Evolutionary conservation across 805 yeast genomes (phyloP), one percentile per base, ranked within the genome.

Genomic region (Blastobotrys americana): DNA sequence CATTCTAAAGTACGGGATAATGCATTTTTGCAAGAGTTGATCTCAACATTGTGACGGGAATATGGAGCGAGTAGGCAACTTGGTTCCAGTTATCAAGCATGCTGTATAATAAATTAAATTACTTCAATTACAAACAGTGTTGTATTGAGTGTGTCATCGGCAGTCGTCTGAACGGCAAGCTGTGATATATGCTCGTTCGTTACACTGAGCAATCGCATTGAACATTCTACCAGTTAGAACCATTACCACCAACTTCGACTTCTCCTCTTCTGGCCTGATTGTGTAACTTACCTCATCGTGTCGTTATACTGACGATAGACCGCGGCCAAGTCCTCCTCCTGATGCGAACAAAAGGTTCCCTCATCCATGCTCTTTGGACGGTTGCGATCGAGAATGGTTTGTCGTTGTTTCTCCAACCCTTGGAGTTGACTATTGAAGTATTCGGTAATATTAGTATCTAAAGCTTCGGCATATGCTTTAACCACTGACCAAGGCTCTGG

Each of bases 1-100:
- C 35, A 45, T 18, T 40, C 16, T n/a, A 40, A 39, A 34, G 9
- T 50, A 10, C 33, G 33, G 23, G 10, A 36, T 5, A 44, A 45
- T 37, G 33, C 41, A 8, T 50, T 43, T 25, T n/a, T 50, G 1
- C 48, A 43, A 33, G 52, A 50, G 25, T 15, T 50, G 6, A 42
- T 50, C 15, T 37, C 45, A 13, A 40, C 37, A 17, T 42, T 49
- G 18, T 49, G 47, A 34, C 17, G 31, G 13, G n/a, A n/a, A n/a
- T n/a, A n/a, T n/a, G n/a, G n/a, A n/a, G n/a, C n/a, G n/a, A n/a
- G n/a, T n/a, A n/a, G n/a, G n/a, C n/a, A n/a, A n/a, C n/a, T n/a
- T n/a, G n/a, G n/a, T n/a, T n/a, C n/a, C n/a, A n/a, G n/a, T n/a
- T n/a, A n/a, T n/a, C n/a, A n/a, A n/a, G n/a, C n/a, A n/a, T n/a